These are phyloP conservation scores for Penicillium paneum DNA, from an alignment of 2,329 filamentous ascomycete species.

Conservation along the genomic window DNA sequence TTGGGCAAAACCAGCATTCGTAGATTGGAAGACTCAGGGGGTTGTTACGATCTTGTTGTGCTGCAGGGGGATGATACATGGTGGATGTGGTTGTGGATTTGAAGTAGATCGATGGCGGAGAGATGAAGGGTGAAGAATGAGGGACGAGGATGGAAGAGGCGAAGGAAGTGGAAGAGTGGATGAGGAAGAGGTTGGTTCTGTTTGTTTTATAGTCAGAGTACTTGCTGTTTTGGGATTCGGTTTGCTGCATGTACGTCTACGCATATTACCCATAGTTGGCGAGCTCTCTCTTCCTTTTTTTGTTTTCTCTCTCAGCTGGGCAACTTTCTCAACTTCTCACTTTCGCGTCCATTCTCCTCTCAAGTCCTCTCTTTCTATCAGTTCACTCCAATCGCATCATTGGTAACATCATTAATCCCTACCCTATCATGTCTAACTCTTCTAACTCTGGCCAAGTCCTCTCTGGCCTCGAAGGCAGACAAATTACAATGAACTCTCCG, in stretches of 20 bases:
- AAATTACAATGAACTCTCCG: background rate
- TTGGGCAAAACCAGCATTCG: slow-evolving; percentile 6
- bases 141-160: background rate
- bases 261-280: background rate
- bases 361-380: background rate
- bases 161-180: background rate
- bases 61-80: background rate
- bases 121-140: background rate
- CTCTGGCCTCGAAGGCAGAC: background rate
- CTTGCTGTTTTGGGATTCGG: background rate
- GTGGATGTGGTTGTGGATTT: background rate
- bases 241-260: no score
- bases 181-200: background rate
- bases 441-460: background rate
- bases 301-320: no score
- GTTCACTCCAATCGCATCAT: background rate
- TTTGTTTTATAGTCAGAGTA: background rate
- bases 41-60: background rate
- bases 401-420: background rate
- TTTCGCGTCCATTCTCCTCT: no score
- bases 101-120: background rate
- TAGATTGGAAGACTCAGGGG: background rate
- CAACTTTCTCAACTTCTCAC: background rate
- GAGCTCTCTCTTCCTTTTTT: no score
- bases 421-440: background rate